These are phyloP conservation scores for Aspergillus japonicus DNA, from an alignment of 2,329 filamentous ascomycete species.

Conservation along the genomic window DNA sequence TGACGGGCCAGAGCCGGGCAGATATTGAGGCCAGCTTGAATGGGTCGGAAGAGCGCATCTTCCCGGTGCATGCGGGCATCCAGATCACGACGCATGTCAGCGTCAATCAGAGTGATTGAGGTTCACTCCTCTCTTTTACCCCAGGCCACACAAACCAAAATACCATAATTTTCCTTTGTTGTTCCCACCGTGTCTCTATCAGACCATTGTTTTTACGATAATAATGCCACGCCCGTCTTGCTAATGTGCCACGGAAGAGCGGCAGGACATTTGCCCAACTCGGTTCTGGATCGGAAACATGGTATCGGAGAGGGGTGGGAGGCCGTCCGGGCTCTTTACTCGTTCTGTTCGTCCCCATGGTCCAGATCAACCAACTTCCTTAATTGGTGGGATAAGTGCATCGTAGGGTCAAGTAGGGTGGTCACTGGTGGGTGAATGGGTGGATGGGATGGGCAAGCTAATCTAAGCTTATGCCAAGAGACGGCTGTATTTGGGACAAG, in stretches of 20 bases:
- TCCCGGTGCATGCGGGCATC: background rate
- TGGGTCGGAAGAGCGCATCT: slow-evolving; percentile 2
- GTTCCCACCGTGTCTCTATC: background rate
- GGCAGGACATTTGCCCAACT: background rate
- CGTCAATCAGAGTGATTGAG: slow-evolving; percentile 1
- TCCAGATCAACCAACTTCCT: background rate
- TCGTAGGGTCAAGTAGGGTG: background rate
- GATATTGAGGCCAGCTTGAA: slow-evolving; percentile 1
- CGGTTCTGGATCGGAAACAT: background rate
- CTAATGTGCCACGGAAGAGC: background rate
- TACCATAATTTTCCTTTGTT: background rate
- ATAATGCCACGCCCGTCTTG: background rate
- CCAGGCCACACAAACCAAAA: no score
- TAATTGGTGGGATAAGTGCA: background rate
- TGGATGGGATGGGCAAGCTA: background rate
- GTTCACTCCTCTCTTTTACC: background rate
- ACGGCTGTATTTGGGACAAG: background rate
- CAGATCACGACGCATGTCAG: slow-evolving; percentile 3
- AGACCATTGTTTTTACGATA: background rate
- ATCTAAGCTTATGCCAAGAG: background rate
- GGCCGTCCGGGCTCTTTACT: background rate
- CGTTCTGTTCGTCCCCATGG: background rate
- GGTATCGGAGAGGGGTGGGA: background rate
- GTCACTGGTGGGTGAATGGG: no score
- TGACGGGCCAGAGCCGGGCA: background rate